Evolutionary conservation across 345 rosid genomes (phyloP).

Genomic region (Acer negundo): DNA sequence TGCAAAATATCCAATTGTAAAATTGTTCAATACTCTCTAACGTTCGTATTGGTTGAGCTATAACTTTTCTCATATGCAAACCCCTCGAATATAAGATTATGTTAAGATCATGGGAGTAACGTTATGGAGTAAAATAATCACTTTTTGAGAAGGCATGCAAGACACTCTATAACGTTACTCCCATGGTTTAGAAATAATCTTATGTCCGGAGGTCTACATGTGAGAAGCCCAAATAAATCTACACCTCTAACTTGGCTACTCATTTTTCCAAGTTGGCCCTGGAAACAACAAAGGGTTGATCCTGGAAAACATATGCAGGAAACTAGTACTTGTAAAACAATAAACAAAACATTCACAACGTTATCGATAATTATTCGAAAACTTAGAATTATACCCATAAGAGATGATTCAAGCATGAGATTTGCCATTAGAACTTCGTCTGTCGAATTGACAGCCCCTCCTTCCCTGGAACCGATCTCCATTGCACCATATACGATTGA

Average conservation of each 20-base stretch:
- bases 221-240: too few species aligned
- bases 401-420: slow-evolving; percentile 46
- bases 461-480: slow-evolving; percentile 31
- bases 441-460: slow-evolving; percentile 40
- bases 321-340: not conserved
- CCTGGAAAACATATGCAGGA: not conserved
- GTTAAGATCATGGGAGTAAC: too few species aligned
- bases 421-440: slow-evolving; percentile 48
- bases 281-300: not conserved
- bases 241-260: too few species aligned
- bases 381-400: slow-evolving; percentile 40
- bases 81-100: too few species aligned
- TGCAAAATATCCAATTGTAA: slow-evolving; percentile 10
- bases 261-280: not conserved
- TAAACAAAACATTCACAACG: not conserved
- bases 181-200: too few species aligned
- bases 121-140: too few species aligned
- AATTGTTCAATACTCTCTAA: not conserved
- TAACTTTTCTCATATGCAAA: too few species aligned
- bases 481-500: slow-evolving; percentile 20
- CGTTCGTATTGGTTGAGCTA: too few species aligned
- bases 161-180: too few species aligned
- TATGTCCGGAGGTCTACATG: too few species aligned
- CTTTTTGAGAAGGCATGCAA: too few species aligned
- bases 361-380: not conserved